Percentiles rank a stretch among this genome's conserved stretches.
Evolutionary conservation across 2,329 filamentous ascomycete species (phyloP).

Genomic region (Cladophialophora psammophila): DNA sequence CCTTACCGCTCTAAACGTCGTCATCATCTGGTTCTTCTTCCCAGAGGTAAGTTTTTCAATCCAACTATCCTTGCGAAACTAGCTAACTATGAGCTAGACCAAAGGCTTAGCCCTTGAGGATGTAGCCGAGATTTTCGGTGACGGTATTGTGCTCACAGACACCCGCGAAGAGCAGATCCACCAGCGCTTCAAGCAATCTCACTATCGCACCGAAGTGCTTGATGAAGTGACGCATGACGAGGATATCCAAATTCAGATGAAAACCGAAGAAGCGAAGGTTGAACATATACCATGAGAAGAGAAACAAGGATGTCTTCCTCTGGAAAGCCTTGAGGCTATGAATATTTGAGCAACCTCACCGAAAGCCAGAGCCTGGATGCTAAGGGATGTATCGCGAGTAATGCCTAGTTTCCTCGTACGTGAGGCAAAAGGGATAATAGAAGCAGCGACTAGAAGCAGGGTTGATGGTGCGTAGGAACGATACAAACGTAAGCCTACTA

Average conservation of each 20-base stretch:
- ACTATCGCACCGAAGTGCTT: constrained; percentile 14
- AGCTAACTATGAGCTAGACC: constrained; percentile 6
- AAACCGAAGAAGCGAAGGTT: neutral
- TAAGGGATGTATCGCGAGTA: neutral
- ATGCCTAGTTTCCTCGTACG: neutral
- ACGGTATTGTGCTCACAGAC: constrained; percentile 15
- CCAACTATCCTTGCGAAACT: neutral
- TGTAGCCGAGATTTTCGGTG: constrained; percentile 16
- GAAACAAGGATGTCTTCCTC: neutral
- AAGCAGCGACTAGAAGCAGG: neutral
- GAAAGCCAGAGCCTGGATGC: neutral
- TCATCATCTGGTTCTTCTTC: constrained; percentile 23
- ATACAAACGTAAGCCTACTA: neutral
- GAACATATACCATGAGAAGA: constrained; percentile 3
- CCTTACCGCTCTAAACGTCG: constrained; percentile 8
- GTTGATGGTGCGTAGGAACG: neutral
- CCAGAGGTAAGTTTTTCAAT: constrained; percentile 37
- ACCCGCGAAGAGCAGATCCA: constrained; percentile 20
- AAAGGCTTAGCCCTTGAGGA: constrained; percentile 17
- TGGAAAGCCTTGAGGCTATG: neutral
- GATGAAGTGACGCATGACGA: constrained; percentile 5
- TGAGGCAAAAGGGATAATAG: neutral
- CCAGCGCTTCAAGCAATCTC: constrained; percentile 18
- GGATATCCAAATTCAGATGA: neutral
- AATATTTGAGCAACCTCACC: neutral